Evolutionary conservation across 495 filamentous ascomycete genomes (phyloP).

Genomic region (Penicillium desertorum): DNA sequence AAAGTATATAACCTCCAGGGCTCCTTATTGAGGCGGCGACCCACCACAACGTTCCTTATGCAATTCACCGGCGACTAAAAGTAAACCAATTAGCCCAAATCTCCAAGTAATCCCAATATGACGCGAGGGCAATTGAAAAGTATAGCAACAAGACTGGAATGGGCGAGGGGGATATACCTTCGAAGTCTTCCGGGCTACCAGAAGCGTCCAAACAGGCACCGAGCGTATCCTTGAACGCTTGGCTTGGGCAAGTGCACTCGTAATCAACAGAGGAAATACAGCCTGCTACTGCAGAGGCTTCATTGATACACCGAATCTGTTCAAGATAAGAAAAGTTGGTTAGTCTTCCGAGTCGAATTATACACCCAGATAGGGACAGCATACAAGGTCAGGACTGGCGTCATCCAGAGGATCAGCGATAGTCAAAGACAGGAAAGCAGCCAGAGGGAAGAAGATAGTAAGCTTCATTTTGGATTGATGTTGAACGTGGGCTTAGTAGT

Average conservation of each 20-base stretch:
- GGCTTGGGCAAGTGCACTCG: conserved; percentile 24
- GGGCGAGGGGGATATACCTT: conserved; percentile 11
- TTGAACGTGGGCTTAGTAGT: background rate
- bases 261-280: conserved; percentile 20
- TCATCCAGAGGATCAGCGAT: conserved; percentile 17
- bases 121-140: background rate
- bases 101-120: background rate
- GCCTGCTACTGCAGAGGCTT: conserved; percentile 19
- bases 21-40: background rate
- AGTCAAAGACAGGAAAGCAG: conserved; percentile 25
- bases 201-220: conserved; percentile 16
- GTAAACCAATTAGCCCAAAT: background rate
- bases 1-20: background rate
- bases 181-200: conserved; percentile 18
- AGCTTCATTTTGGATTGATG: conserved; percentile 27
- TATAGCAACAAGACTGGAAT: too few species aligned
- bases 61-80: conserved; percentile 18
- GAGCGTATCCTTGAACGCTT: conserved; percentile 22
- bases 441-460: conserved; percentile 27
- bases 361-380: background rate
- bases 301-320: conserved; percentile 22
- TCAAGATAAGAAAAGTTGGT: background rate
- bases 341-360: conserved; percentile 4
- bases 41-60: conserved; percentile 24
- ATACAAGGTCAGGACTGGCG: conserved; percentile 23